Base-by-base conservation (phyloP, 176 grass and related monocot genomes). In the Bolboschoenus planiculmis region DNA sequence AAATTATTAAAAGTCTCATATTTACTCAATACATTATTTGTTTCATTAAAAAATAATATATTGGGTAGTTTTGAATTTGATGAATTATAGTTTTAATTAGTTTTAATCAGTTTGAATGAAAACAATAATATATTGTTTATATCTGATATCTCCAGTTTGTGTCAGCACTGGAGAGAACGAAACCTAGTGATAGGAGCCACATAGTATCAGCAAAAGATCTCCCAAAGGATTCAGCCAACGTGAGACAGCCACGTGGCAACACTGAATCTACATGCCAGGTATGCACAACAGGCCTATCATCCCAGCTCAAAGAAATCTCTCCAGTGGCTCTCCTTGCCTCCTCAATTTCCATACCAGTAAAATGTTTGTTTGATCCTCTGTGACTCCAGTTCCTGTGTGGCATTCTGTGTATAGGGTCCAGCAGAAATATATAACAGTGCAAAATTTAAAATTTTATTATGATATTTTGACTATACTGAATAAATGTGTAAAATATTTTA, bases 171-270 rank as follows among this genome's bases (percentile, higher is more conserved):
- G 71, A 75, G 71, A 75, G 10, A 5, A 73, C 1, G 3, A 26
- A 73, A 24, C 7, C 4, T 44, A 18, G 0, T 2, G n/a, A 73
- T 26, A 30, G 71, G 24, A 75, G 24, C 71, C 71, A 75, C 71
- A 75, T 29, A 30, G 24, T 29, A 50, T 30, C 71, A 75, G 14
- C 23, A 75, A 75, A 75, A 75, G 71, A 75, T 75, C 71, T 75
- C 43, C 42, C 13, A 16, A 15, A 2, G 0, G 26, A 4, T 4
- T 50, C 10, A 75, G 13, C 71, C 71, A 75, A 50, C 42, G 0
- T 7, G 50, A 75, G 16, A 2, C 23, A 16, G 23, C 42, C 71
- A 75, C 71, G 43, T 16, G 71, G 71, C 24, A 50, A 18, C 4
- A 48, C 43, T 18, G 30, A 10, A 75, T 50, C 71, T 50, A 74